phyloP scores from a whole-genome alignment of 306 rosid genomes.

The Cicer arietinum region DNA sequence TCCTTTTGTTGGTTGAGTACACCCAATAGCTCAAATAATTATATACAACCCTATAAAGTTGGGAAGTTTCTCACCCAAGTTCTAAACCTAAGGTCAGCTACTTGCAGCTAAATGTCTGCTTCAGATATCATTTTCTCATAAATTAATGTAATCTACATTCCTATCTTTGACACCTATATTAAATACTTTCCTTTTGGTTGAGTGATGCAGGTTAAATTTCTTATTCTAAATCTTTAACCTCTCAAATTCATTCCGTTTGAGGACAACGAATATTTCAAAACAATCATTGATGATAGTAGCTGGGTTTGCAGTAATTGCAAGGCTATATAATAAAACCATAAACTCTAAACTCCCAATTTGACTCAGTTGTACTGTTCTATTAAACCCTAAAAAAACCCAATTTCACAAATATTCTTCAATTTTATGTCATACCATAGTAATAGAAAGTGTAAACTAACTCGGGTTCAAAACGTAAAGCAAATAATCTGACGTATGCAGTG shows the following conservation, averaged over 20 bases:
- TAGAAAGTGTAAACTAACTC: background rate
- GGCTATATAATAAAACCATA: constrained; percentile 1
- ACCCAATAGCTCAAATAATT: background rate
- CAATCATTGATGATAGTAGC: constrained; percentile 1
- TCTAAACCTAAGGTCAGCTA: background rate
- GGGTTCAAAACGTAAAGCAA: constrained; percentile 16
- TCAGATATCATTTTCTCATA: background rate
- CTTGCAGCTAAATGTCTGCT: background rate
- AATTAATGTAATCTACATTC: background rate
- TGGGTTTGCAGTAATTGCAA: background rate
- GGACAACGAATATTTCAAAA: constrained; percentile 1
- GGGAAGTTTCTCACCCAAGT: too few species aligned
- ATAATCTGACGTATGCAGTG: background rate
- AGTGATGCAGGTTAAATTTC: constrained; percentile 9
- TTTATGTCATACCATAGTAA: constrained; percentile 8
- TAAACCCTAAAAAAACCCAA: constrained; percentile 10
- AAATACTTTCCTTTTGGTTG: background rate
- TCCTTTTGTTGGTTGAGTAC: background rate
- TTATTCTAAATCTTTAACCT: background rate
- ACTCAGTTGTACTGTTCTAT: background rate
- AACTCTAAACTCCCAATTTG: constrained; percentile 9
- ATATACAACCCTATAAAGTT: background rate
- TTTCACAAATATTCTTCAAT: constrained; percentile 3
- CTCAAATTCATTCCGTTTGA: too few species aligned
- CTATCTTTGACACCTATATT: background rate